Base-by-base conservation (phyloP, 2,329 filamentous ascomycete species). In the Domatiomyces catenatus region DNA sequence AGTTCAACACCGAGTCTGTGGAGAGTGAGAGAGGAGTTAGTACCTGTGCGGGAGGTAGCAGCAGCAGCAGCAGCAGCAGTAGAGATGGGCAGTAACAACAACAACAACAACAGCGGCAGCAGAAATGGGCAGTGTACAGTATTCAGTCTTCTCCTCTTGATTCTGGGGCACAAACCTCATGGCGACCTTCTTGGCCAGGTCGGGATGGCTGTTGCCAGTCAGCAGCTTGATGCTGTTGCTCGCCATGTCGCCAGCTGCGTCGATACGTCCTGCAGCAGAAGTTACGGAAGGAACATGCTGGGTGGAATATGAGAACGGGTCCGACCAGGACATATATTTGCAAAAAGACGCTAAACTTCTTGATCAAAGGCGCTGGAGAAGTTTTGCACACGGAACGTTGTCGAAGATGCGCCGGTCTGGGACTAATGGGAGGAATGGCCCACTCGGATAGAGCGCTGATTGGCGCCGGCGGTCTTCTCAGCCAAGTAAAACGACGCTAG, bases 201-300 rank as follows among this genome's bases (percentile, higher is more conserved):
- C 75, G 5, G 82, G 81, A 64, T 86, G 83, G 66, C 80, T 84
- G 71, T 84, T 85, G 60, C 82, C 82, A 60, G 82, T 85, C 65
- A 86, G 71, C 56, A 86, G 70, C 68, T 86, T 86, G 65, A 86
- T 85, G 39, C 55, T 58, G 39, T 85, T 86, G 56, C 79, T 76
- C 59, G 81, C 76, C 82, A 86, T 85, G 53, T 46, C 26, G 45
- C 26, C 19, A 18, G 19, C 58, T 50, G 53, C 53, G 46, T 48
- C 42, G 42, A 42, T 47, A 47, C 48, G 42, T 26, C 48, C 15
- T 46, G 50, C 28, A 22, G 49, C 50, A 39, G 48, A 46, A 45
- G 50, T 54, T 52, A 59, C 48, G 51, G 58, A 56, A 44, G 52
- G 52, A 32, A 47, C 52, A 56, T 56, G 50, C 17, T 55, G 54